phyloP scores from a whole-genome alignment of 2,329 filamentous ascomycete genomes.

The Fusarium ramigenum region DNA sequence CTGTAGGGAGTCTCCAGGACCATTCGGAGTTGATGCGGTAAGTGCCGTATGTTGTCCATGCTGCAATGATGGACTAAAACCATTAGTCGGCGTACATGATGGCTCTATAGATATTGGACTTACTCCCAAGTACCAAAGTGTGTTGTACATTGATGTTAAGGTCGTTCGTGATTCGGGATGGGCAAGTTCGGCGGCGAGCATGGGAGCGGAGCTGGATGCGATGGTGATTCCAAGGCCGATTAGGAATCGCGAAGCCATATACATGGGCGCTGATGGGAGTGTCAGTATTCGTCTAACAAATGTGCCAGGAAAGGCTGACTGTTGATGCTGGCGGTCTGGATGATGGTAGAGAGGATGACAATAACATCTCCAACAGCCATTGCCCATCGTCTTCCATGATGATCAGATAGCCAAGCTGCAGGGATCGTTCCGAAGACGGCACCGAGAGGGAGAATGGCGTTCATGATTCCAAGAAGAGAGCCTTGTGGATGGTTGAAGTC shows the following conservation, averaged over 20 bases:
- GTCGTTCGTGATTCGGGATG: neutral
- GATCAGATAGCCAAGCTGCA: neutral
- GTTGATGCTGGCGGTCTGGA: neutral
- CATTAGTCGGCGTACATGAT: neutral
- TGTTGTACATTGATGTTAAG: neutral
- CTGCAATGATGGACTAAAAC: neutral
- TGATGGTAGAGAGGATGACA: neutral
- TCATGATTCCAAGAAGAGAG: neutral
- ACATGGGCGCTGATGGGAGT: neutral
- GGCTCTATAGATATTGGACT: neutral
- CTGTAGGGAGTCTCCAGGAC: neutral
- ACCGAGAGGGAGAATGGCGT: neutral
- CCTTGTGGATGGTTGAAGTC: neutral
- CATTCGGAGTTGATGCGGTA: neutral
- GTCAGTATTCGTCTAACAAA: neutral
- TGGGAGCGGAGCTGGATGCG: neutral
- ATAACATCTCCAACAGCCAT: neutral
- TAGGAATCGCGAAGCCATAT: neutral
- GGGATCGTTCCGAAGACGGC: neutral
- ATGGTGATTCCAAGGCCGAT: neutral
- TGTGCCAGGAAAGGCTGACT: neutral
- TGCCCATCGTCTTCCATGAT: neutral
- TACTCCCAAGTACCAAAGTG: neutral
- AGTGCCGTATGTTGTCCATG: neutral
- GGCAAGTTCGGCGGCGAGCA: neutral